Conservation (phyloP, 2,329 filamentous ascomycete species). For the Fusarium dlaminii region DNA sequence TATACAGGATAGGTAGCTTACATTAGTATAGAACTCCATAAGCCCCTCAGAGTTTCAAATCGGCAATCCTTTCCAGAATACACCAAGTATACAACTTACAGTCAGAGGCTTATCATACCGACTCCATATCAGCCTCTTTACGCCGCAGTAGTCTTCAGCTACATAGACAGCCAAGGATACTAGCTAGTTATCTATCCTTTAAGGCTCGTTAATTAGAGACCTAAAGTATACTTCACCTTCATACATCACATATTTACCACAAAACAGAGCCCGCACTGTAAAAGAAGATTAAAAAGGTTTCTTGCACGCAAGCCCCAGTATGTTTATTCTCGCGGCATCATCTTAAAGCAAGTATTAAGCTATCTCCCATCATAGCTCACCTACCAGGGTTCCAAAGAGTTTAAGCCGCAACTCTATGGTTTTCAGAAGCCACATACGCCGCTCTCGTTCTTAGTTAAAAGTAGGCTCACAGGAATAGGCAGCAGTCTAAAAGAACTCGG, state of each 20-base stretch:
- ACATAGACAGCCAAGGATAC: not conserved
- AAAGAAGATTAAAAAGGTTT: not conserved
- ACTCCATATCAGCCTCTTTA: not conserved
- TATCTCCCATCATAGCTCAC: not conserved
- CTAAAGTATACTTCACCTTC: not conserved
- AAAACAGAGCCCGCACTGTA: not conserved
- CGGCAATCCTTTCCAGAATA: not conserved
- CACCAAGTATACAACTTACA: not conserved
- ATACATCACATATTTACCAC: not conserved
- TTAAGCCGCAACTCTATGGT: not conserved
- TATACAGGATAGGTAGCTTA: not conserved
- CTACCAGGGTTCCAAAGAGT: not conserved
- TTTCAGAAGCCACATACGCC: not conserved
- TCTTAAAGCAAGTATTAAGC: not conserved
- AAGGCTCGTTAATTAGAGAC: not conserved
- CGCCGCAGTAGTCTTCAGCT: not conserved
- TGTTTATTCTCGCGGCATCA: not conserved
- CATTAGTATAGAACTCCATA: not conserved
- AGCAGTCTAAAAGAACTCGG: not conserved
- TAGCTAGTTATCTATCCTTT: not conserved
- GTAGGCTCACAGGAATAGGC: not conserved
- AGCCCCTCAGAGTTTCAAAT: not conserved
- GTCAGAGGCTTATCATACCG: not conserved
- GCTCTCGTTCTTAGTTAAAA: not conserved
- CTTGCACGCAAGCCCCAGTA: not conserved